phyloP scores from a whole-genome alignment of 306 rosid species.

The Fragaria vesca region DNA sequence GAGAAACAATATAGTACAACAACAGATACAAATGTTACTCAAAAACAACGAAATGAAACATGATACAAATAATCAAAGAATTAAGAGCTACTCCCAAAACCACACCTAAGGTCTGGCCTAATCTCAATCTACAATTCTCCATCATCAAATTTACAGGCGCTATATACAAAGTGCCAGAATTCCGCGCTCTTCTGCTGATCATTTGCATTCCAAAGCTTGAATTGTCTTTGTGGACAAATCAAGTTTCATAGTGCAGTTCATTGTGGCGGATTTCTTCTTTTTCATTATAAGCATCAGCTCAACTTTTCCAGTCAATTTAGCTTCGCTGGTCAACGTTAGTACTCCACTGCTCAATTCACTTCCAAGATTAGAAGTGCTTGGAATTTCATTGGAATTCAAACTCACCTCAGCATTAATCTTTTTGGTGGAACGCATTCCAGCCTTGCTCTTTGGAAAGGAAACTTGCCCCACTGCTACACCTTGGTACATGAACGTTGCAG shows the following conservation, averaged over 20 bases:
- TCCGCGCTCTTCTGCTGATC: background rate
- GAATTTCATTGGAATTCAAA: background rate
- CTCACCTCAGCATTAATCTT: background rate
- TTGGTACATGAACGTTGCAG: background rate
- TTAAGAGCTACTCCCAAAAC: background rate
- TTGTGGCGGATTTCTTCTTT: conserved; percentile 9
- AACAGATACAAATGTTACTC: background rate
- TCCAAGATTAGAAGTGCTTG: background rate
- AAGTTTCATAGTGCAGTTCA: background rate
- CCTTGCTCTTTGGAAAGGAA: background rate
- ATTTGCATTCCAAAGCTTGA: conserved; percentile 3
- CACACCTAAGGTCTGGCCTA: background rate
- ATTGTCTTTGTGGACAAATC: background rate
- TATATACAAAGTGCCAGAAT: background rate
- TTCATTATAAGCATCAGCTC: conserved; percentile 19
- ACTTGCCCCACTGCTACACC: background rate
- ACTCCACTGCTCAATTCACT: background rate
- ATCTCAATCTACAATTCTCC: background rate
- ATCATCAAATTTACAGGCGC: background rate
- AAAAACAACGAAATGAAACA: background rate
- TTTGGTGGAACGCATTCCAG: background rate
- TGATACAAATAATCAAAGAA: background rate
- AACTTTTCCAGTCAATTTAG: conserved; percentile 11
- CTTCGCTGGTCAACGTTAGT: background rate
- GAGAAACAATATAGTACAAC: background rate